Base-by-base conservation (phyloP, 495 filamentous ascomycete species). In the Astrothelium subdiscretum region DNA sequence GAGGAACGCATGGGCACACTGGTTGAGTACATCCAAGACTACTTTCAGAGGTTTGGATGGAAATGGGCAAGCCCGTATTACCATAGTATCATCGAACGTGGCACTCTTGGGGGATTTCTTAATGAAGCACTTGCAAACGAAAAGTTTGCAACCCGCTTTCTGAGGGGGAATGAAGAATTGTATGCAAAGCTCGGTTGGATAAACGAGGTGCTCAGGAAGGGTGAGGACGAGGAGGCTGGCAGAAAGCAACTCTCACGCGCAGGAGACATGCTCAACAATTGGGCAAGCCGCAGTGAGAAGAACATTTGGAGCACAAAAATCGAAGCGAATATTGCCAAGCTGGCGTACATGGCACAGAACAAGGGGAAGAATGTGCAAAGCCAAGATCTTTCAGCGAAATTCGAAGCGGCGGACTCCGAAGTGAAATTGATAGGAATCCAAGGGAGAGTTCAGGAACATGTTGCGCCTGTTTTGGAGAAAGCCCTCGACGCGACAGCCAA, bases 261-360 rank as follows among this genome's bases (percentile, higher is more conserved):
- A 15, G 85, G 85, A 11, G 72, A 81, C 31, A 85, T 80, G 0
- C 79, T 98, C 31, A 73, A 86, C 31, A 73, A 80, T 11, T 74
- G 88, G 3, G 91, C 88, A 11, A 72, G 83, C 35, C 74, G 77
- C 31, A 80, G 81, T 48, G 89, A 96, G 68, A 80, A 81, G 48
- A 84, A 90, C 58, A 71, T 92, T 11, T 96, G 91, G 91, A 88
- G 80, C 72, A 90, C 92, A 72, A 94, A 94, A 70, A 87, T 95
- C 38, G 85, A 96, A 70, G 76, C 96, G n/a, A 92, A 89, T 52
- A 78, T 97, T 24, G 85, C 88, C 12, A 96, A 95, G 73, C 76
- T 98, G 10, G 81, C 88, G 15, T 79, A 86, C 62, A 71, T 97
- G 62, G 87, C 88, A 31, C 84, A 51, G 75, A 75, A 15, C 8